These are phyloP conservation scores for Ogataea corticis DNA, from an alignment of 805 yeast species.

Conservation along the genomic window DNA sequence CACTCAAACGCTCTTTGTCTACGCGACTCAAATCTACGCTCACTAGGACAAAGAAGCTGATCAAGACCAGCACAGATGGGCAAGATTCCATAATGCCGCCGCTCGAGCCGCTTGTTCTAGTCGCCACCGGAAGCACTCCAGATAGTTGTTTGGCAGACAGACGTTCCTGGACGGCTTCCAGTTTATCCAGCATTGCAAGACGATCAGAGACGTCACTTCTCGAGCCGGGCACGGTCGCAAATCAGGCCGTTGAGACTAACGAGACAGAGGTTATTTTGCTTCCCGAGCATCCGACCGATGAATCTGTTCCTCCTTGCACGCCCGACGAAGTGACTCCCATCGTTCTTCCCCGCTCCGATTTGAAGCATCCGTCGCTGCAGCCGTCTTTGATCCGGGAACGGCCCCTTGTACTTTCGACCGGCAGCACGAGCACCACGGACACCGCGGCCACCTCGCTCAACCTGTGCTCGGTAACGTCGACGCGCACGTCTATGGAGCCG, in stretches of 20 bases:
- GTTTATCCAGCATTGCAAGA: too few relatives aligned
- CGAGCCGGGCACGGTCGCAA: too few relatives aligned
- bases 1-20: conserved; percentile 18
- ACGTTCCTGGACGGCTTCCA: too few relatives aligned
- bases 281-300: conserved; percentile 30
- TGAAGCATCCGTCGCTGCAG: conserved; percentile 6
- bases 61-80: background rate
- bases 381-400: conserved; percentile 5
- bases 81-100: background rate
- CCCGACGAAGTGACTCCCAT: conserved; percentile 31
- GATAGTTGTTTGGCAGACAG: too few relatives aligned
- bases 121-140: background rate
- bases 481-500: conserved; percentile 3
- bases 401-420: conserved; percentile 12
- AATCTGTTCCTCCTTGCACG: conserved; percentile 30
- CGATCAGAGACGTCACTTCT: too few relatives aligned
- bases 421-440: conserved; percentile 19
- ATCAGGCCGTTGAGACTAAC: too few relatives aligned
- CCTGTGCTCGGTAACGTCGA: background rate
- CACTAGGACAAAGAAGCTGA: conserved; percentile 4
- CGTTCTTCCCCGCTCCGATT: conserved; percentile 17
- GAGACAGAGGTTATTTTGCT: conserved; percentile 16
- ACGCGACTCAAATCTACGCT: conserved; percentile 14
- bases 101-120: background rate
- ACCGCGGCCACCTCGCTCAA: conserved; percentile 14